Evolutionary conservation across 495 filamentous ascomycete genomes (phyloP).

Genomic region (Pyronema domesticum): DNA sequence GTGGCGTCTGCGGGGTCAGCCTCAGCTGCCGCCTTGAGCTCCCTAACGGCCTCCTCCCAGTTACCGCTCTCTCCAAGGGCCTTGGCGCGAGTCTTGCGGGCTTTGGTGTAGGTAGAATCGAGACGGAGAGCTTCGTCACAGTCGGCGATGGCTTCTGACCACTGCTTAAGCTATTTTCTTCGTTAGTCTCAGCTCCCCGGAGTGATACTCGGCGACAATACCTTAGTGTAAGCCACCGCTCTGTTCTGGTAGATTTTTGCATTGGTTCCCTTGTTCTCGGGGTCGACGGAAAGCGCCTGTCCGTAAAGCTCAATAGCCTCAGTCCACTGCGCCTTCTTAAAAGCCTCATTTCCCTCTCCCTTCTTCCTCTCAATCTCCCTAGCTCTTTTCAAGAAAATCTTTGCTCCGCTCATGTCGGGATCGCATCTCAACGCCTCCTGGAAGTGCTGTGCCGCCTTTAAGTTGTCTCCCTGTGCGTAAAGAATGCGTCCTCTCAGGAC

Average conservation of each 20-base stretch:
- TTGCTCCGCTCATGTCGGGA: slow-evolving; percentile 66
- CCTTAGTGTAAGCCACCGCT: slow-evolving; percentile 54
- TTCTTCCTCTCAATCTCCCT: slow-evolving; percentile 76
- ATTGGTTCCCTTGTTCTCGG: slow-evolving; percentile 77
- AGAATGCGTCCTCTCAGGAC: slow-evolving; percentile 73
- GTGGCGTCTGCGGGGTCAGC: slow-evolving; percentile 58
- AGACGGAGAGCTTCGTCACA: slow-evolving; percentile 72
- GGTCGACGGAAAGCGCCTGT: slow-evolving; percentile 72
- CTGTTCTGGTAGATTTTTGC: slow-evolving; percentile 87
- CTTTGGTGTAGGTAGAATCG: slow-evolving; percentile 74
- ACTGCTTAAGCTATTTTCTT: slow-evolving; percentile 52
- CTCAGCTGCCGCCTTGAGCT: slow-evolving; percentile 73
- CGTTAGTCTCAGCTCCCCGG: slow-evolving; percentile 6
- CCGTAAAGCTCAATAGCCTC: slow-evolving; percentile 68
- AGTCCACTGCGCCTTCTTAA: slow-evolving; percentile 66
- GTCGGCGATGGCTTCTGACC: slow-evolving; percentile 57
- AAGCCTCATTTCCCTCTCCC: slow-evolving; percentile 76
- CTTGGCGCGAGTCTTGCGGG: slow-evolving; percentile 79
- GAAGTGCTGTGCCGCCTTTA: slow-evolving; percentile 86
- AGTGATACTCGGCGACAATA: slow-evolving; percentile 13
- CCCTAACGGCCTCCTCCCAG: slow-evolving; percentile 80
- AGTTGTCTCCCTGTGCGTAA: slow-evolving; percentile 83
- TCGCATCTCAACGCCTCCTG: slow-evolving; percentile 77
- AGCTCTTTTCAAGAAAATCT: slow-evolving; percentile 21
- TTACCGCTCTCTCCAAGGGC: slow-evolving; percentile 65